Percentiles rank a stretch among this genome's conserved stretches.
phyloP scores from a whole-genome alignment of 75 land plant species.

The Cryptomeria japonica region DNA sequence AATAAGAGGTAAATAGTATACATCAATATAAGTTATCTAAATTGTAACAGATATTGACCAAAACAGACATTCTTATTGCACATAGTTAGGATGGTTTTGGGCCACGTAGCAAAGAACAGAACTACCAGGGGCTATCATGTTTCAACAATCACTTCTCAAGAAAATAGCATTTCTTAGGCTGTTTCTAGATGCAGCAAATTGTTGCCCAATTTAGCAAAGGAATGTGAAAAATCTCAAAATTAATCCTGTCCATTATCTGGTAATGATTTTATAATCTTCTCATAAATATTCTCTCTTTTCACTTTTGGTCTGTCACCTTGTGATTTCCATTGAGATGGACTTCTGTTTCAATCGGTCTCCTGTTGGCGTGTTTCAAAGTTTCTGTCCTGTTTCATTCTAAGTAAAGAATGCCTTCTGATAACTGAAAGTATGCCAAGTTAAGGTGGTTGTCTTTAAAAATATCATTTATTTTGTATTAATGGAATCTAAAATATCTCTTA shows the following conservation, averaged over 20 bases:
- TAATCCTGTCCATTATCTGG: neutral
- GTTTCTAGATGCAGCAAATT: neutral
- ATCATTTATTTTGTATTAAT: too few species aligned
- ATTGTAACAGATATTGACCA: neutral
- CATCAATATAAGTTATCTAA: neutral
- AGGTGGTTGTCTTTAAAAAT: neutral
- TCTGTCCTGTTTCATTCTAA: neutral
- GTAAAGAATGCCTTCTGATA: neutral
- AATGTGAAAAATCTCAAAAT: too few species aligned
- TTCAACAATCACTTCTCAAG: neutral
- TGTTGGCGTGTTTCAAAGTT: neutral
- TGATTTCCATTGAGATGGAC: neutral
- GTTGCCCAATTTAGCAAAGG: neutral
- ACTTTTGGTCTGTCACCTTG: neutral
- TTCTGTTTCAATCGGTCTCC: neutral
- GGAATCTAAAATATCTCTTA: neutral
- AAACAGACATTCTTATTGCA: neutral
- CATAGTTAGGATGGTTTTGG: neutral
- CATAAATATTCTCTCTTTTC: neutral
- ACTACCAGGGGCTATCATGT: neutral
- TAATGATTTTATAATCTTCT: neutral
- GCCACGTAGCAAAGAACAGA: neutral
- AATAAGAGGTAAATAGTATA: neutral
- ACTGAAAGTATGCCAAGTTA: too few species aligned
- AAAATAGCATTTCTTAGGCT: neutral